phyloP scores from a whole-genome alignment of 2,329 filamentous ascomycete genomes.

The Lasiodiplodia theobromae region DNA sequence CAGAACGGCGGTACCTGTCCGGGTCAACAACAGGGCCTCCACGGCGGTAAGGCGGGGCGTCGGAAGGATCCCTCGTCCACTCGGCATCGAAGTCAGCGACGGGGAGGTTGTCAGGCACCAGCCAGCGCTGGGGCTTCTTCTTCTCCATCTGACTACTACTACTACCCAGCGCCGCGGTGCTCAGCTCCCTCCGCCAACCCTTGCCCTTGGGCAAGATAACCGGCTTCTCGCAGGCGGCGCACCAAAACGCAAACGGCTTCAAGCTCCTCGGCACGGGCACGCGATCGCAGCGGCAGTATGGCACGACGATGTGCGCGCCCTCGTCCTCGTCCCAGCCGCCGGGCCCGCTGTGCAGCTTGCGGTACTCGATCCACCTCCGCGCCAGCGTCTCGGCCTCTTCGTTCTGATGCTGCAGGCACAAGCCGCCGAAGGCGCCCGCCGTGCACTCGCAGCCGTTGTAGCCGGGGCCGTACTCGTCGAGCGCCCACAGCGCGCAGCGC shows the following conservation, averaged over 20 bases:
- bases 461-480: not conserved
- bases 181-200: not conserved
- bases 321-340: not conserved
- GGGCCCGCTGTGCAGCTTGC: not conserved
- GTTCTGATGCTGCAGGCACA: slow-evolving; percentile 3
- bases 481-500: not conserved
- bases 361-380: not conserved
- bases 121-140: not conserved
- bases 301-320: not conserved
- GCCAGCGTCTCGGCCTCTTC: not conserved
- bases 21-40: not conserved
- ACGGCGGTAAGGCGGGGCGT: not conserved
- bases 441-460: not conserved
- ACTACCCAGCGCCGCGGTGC: no score
- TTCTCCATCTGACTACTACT: no score
- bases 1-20: not conserved
- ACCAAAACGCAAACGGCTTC: slow-evolving; percentile 13
- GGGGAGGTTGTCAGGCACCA: not conserved
- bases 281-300: not conserved
- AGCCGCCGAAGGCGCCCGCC: not conserved
- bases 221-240: not conserved
- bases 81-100: not conserved
- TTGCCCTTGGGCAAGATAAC: not conserved
- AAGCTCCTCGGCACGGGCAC: not conserved
- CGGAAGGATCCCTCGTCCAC: not conserved